Evolutionary conservation across 306 rosid species (phyloP).

Genomic region (Delonix regia): DNA sequence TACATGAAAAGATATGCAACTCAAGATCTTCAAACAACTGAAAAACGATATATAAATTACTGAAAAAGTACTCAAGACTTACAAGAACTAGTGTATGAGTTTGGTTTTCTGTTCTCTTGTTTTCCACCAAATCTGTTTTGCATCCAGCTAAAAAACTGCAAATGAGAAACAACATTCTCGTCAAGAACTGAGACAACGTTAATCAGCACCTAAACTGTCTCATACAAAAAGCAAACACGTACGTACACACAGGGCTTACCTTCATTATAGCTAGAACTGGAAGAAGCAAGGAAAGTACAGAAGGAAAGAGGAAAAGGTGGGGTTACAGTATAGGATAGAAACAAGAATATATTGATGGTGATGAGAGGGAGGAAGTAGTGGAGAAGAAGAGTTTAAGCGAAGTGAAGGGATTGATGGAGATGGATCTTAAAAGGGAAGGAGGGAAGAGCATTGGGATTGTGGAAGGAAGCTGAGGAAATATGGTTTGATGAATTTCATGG

Average conservation of each 20-base stretch:
- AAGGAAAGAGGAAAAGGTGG: background rate
- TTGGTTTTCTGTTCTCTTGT: slow-evolving; percentile 64
- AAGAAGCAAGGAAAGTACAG: background rate
- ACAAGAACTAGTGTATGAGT: slow-evolving; percentile 52
- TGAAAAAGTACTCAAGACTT: slow-evolving; percentile 47
- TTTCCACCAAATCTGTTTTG: slow-evolving; percentile 79
- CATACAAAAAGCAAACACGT: background rate
- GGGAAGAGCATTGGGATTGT: slow-evolving; percentile 53
- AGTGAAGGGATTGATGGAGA: slow-evolving; percentile 29
- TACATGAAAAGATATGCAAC: background rate
- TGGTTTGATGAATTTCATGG: slow-evolving; percentile 67
- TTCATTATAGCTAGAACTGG: too few species aligned
- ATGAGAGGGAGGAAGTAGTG: background rate
- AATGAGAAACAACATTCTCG: background rate
- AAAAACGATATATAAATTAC: background rate
- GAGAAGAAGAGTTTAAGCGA: too few species aligned
- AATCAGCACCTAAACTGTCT: background rate
- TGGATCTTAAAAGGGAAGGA: slow-evolving; percentile 64
- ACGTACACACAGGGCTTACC: background rate
- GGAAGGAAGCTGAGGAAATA: slow-evolving; percentile 32
- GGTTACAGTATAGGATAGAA: background rate
- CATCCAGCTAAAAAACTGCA: slow-evolving; percentile 93
- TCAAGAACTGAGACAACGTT: background rate
- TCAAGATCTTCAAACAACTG: background rate
- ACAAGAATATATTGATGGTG: background rate